Conservation (phyloP, 257 asterid genomes). For the Lavandula angustifolia region DNA sequence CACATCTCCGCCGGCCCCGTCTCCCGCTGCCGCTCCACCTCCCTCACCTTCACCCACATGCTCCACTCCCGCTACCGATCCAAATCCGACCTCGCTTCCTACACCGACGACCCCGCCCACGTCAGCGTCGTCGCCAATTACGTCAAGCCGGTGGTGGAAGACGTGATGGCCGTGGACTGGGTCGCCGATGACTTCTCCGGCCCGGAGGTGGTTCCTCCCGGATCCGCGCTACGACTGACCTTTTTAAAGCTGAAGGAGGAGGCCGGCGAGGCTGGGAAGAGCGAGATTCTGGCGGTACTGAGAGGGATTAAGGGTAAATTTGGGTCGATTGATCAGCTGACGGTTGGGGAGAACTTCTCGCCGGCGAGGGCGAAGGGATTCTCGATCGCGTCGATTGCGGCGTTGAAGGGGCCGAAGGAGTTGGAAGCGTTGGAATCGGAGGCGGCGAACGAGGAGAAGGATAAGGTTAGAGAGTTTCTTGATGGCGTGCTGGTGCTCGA, state of each 20-base stretch:
- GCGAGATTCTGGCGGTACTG: constrained; percentile 46
- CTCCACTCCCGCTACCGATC: constrained; percentile 81
- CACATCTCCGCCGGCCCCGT: constrained; percentile 80
- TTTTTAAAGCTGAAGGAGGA: constrained; percentile 60
- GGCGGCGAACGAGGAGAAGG: constrained; percentile 55
- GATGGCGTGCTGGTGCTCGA: constrained; percentile 72
- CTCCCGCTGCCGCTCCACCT: constrained; percentile 50
- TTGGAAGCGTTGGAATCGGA: constrained; percentile 59
- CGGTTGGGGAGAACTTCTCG: constrained; percentile 78
- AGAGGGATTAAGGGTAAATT: constrained; percentile 56
- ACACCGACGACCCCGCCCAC: constrained; percentile 58
- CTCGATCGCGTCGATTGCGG: constrained; percentile 72
- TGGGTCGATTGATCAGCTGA: constrained; percentile 52
- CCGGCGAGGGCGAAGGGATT: constrained; percentile 80
- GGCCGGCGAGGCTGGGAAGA: constrained; percentile 47
- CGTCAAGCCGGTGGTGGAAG: constrained; percentile 51
- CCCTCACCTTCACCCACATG: constrained; percentile 81
- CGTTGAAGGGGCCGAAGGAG: constrained; percentile 53
- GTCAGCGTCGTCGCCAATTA: constrained; percentile 45
- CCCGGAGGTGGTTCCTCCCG: constrained; percentile 38
- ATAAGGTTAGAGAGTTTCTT: constrained; percentile 56
- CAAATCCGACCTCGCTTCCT: constrained; percentile 55
- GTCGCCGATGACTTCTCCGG: constrained; percentile 40
- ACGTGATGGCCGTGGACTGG: constrained; percentile 77
- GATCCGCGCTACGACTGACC: constrained; percentile 53